Evolutionary conservation across 345 rosid genomes (phyloP).

Genomic region (Citrus cavaleriei): DNA sequence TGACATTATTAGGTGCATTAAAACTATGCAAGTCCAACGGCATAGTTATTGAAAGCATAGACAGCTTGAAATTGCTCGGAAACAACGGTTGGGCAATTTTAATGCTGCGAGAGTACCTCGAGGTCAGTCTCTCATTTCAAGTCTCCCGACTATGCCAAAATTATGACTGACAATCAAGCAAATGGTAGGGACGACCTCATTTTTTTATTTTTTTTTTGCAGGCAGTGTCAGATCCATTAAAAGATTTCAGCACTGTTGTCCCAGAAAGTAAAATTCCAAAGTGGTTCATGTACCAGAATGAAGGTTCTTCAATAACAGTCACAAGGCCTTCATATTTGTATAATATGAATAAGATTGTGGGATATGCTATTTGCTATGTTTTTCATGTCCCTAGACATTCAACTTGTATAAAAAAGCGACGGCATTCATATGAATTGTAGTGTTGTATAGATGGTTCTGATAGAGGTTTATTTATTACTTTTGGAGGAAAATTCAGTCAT

Average conservation of each 20-base stretch:
- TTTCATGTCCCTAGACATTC: not conserved
- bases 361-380: not conserved
- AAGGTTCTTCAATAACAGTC: not conserved
- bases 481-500: no score
- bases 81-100: not conserved
- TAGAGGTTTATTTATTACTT: no score
- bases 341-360: no score
- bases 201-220: not conserved
- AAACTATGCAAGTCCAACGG: not conserved
- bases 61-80: slow-evolving; percentile 3
- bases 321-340: not conserved
- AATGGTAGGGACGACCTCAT: no score
- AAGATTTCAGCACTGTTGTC: no score
- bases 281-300: no score
- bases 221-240: no score
- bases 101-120: not conserved
- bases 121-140: not conserved
- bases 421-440: fast-evolving
- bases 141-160: not conserved
- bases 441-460: fast-evolving
- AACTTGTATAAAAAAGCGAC: no score
- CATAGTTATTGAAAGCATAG: not conserved
- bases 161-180: no score
- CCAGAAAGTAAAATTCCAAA: no score
- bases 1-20: slow-evolving; percentile 1